phyloP scores from a whole-genome alignment of 2,329 filamentous ascomycete genomes.

The Blastomyces parvus region DNA sequence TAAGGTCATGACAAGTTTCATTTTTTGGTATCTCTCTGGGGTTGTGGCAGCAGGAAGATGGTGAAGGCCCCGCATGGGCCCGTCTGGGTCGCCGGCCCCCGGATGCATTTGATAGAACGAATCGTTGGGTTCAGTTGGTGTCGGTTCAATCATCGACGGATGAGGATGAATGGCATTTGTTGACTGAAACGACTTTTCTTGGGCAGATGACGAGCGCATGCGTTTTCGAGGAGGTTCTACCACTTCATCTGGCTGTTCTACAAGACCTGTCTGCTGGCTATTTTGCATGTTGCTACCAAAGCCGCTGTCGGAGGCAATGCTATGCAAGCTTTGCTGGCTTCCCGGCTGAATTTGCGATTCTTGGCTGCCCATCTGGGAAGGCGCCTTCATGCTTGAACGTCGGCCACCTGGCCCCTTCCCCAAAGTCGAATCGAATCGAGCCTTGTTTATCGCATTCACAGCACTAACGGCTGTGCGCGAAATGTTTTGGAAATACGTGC shows the following conservation, averaged over 20 bases:
- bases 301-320: constrained; percentile 64
- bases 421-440: constrained; percentile 78
- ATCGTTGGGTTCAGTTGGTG: constrained; percentile 39
- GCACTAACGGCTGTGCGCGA: constrained; percentile 87
- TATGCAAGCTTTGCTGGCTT: constrained; percentile 68
- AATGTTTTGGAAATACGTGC: constrained; percentile 96
- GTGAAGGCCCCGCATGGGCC: constrained; percentile 24
- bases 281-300: constrained; percentile 58
- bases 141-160: constrained; percentile 33
- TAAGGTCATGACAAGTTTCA: constrained; percentile 69
- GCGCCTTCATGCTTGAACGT: constrained; percentile 59
- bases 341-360: constrained; percentile 54
- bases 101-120: constrained; percentile 37
- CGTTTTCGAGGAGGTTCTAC: constrained; percentile 67
- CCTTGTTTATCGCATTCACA: constrained; percentile 93
- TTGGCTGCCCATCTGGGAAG: constrained; percentile 54
- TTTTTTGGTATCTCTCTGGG: constrained; percentile 66
- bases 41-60: constrained; percentile 44
- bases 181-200: constrained; percentile 29
- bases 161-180: constrained; percentile 24
- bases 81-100: constrained; percentile 11
- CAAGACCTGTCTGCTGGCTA: constrained; percentile 28
- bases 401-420: constrained; percentile 56
- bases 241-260: constrained; percentile 35
- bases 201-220: constrained; percentile 46